phyloP scores from a whole-genome alignment of 164 flowering plant genomes.

The Sedum album region DNA sequence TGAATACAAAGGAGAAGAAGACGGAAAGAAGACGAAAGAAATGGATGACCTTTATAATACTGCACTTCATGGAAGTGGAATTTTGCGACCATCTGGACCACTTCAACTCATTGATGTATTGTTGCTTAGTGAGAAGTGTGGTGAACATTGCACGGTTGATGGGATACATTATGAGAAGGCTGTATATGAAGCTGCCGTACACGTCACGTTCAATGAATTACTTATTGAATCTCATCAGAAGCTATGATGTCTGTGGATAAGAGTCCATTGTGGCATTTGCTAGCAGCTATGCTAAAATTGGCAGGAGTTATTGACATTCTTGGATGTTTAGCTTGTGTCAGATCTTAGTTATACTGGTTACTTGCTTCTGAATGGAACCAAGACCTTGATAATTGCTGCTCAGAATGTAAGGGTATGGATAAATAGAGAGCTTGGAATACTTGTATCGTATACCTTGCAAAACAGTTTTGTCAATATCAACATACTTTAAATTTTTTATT shows the following conservation, averaged over 20 bases:
- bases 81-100: slow-evolving; percentile 67
- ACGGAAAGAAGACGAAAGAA: slow-evolving; percentile 43
- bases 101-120: slow-evolving; percentile 53
- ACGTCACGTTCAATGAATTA: slow-evolving; percentile 79
- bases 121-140: slow-evolving; percentile 61
- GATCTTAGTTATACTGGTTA: background rate
- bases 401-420: too few species aligned
- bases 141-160: slow-evolving; percentile 63
- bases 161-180: slow-evolving; percentile 81
- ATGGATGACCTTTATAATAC: slow-evolving; percentile 34
- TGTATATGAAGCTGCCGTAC: slow-evolving; percentile 78
- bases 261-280: background rate
- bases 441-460: background rate
- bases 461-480: background rate
- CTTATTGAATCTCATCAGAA: slow-evolving; percentile 81
- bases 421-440: background rate
- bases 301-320: slow-evolving; percentile 1
- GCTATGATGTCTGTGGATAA: slow-evolving; percentile 22
- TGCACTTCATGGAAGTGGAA: slow-evolving; percentile 42
- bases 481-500: background rate
- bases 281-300: too few species aligned
- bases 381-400: background rate
- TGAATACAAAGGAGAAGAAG: slow-evolving; percentile 77
- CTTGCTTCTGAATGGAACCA: background rate
- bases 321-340: slow-evolving; percentile 2